These are phyloP conservation scores for Aspergillus biplanus DNA, from an alignment of 495 filamentous ascomycete species.

Conservation along the genomic window DNA sequence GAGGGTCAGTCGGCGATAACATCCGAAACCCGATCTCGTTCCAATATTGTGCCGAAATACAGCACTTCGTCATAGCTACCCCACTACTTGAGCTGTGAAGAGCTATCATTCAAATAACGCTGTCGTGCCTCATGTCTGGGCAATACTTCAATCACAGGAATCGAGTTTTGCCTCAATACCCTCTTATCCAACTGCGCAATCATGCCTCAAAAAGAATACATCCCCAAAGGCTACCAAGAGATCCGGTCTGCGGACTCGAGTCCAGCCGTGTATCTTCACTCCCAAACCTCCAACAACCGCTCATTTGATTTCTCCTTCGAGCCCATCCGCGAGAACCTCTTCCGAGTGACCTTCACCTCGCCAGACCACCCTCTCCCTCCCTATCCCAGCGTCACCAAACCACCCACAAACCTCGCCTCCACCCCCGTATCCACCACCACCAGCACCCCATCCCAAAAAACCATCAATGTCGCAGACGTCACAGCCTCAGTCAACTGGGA, in stretches of 20 bases:
- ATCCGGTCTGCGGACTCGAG: conserved; percentile 25
- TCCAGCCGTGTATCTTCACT: conserved; percentile 46
- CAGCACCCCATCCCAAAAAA: conserved; percentile 34
- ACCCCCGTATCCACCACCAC: conserved; percentile 31
- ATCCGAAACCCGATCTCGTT: conserved; percentile 37
- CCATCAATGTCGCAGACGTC: conserved; percentile 51
- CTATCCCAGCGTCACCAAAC: conserved; percentile 58
- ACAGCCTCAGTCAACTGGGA: conserved; percentile 59
- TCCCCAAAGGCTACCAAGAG: conserved; percentile 45
- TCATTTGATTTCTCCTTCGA: conserved; percentile 62
- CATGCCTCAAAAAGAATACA: conserved; percentile 62
- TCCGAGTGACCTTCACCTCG: conserved; percentile 67
- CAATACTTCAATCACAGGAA: background rate
- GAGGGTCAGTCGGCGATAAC: conserved; percentile 29
- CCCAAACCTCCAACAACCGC: conserved; percentile 33
- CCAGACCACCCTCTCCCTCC: conserved; percentile 59
- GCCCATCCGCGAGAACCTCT: conserved; percentile 60
- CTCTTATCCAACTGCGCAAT: conserved; percentile 13
- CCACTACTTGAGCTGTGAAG: background rate
- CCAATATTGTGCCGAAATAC: background rate
- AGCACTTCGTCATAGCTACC: background rate
- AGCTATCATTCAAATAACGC: conserved; percentile 38
- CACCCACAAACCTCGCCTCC: conserved; percentile 37
- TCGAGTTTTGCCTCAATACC: background rate
- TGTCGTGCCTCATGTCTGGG: conserved; percentile 6